Evolutionary conservation across 768 basidiomycete species (phyloP).

Genomic region (Amanita fuliginea): DNA sequence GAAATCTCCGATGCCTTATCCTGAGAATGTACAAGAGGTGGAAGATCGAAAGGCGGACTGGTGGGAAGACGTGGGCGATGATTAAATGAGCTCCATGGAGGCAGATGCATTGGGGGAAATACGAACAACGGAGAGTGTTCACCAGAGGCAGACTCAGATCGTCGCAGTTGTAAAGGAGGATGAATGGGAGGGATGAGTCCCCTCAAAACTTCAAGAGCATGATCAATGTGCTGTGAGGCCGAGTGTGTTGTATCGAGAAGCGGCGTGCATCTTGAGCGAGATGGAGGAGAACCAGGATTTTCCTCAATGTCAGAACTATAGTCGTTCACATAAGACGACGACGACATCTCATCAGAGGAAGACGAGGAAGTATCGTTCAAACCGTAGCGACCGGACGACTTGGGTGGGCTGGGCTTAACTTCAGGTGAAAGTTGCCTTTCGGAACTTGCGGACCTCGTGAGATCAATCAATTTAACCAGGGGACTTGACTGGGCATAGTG

Average conservation of each 20-base stretch:
- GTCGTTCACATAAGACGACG: constrained; percentile 17
- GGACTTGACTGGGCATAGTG: not conserved
- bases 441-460: constrained; percentile 12
- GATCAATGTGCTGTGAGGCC: not conserved
- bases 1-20: constrained; percentile 1
- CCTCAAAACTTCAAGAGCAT: constrained; percentile 6
- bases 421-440: constrained; percentile 6
- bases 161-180: constrained; percentile 4
- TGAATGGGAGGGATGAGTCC: constrained; percentile 8
- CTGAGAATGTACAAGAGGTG: not conserved
- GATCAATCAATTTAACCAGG: not conserved
- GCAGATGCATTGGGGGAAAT: constrained; percentile 5
- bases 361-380: constrained; percentile 35
- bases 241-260: not conserved
- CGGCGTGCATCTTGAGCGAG: not conserved
- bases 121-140: constrained; percentile 4
- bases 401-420: constrained; percentile 11
- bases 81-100: constrained; percentile 1
- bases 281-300: constrained; percentile 15
- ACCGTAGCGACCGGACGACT: constrained; percentile 53
- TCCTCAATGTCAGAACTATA: constrained; percentile 48
- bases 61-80: constrained; percentile 2
- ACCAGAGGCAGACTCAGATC: not conserved
- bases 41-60: constrained; percentile 5
- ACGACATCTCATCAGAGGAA: constrained; percentile 30